A percentile compares a stretch with the other conserved stretches of the same genome.
phyloP scores from a whole-genome alignment of 306 rosid species.

The Quercus mongolica region DNA sequence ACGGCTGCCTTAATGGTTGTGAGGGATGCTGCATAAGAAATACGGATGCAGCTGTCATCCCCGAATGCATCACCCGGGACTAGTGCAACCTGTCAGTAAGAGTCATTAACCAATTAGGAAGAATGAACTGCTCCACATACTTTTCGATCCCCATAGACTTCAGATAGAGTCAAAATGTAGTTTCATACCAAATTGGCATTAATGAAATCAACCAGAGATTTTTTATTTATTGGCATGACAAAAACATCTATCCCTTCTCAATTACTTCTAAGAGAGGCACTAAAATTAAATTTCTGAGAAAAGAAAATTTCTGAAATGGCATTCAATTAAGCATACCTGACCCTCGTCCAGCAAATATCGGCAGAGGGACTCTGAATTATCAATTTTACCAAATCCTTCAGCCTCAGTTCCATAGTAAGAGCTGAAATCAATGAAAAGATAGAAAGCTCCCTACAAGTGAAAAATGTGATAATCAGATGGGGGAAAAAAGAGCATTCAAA shows the following conservation, averaged over 20 bases:
- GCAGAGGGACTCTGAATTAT: slow-evolving; percentile 57
- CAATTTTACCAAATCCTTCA: too few species aligned
- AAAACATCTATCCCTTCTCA: neutral
- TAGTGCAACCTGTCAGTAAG: slow-evolving; percentile 70
- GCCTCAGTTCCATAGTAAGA: too few species aligned
- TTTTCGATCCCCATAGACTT: neutral
- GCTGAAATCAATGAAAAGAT: too few species aligned
- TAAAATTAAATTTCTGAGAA: neutral
- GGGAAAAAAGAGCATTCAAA: neutral
- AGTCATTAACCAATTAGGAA: slow-evolving; percentile 3
- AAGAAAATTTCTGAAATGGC: neutral
- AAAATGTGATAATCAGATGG: neutral
- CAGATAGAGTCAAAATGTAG: neutral
- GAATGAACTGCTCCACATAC: neutral
- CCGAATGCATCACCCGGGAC: slow-evolving; percentile 97
- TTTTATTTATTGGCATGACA: neutral
- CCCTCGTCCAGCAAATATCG: slow-evolving; percentile 75
- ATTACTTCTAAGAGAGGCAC: neutral
- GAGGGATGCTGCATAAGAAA: slow-evolving; percentile 89
- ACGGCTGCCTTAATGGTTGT: slow-evolving; percentile 69
- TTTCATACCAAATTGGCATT: neutral
- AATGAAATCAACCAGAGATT: neutral
- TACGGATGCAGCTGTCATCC: slow-evolving; percentile 79
- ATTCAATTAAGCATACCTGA: slow-evolving; percentile 54
- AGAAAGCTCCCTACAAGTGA: too few species aligned